Conservation (phyloP, 495 filamentous ascomycete genomes). For the Monascus purpureus region DNA sequence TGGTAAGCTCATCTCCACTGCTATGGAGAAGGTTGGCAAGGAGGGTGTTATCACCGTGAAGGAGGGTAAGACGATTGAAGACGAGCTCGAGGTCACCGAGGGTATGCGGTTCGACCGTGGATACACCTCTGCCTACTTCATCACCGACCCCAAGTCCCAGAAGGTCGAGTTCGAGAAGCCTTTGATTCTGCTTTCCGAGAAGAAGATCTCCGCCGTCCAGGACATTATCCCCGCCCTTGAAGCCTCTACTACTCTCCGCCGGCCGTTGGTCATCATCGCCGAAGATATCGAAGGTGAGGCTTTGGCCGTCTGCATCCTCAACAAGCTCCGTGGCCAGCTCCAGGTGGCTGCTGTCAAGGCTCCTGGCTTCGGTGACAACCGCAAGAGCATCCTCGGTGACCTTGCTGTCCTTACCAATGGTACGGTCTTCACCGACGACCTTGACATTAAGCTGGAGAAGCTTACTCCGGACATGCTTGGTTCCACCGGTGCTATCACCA, state of each 20-base stretch:
- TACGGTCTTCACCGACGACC: conserved; percentile 94
- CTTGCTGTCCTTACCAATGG: conserved; percentile 90
- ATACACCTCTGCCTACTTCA: conserved; percentile 98
- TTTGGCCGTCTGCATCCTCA: conserved; percentile 94
- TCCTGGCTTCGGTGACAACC: conserved; percentile 98
- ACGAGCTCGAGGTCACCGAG: conserved; percentile 97
- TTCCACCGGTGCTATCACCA: conserved; percentile 94
- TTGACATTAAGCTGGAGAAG: conserved; percentile 98
- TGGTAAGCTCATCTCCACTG: conserved; percentile 86
- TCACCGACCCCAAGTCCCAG: conserved; percentile 94
- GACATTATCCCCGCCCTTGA: conserved; percentile 97
- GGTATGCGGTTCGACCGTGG: conserved; percentile 99
- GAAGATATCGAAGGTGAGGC: conserved; percentile 99
- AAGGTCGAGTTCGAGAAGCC: conserved; percentile 99
- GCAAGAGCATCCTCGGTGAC: conserved; percentile 97
- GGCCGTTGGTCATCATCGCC: conserved; percentile 94
- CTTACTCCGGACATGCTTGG: conserved; percentile 90
- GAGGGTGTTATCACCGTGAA: conserved; percentile 99
- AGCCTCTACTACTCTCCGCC: conserved; percentile 86
- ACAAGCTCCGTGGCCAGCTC: conserved; percentile 98
- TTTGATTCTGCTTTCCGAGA: conserved; percentile 93
- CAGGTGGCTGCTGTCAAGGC: conserved; percentile 98
- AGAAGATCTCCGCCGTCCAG: conserved; percentile 98
- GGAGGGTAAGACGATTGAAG: conserved; percentile 96
- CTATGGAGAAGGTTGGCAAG: conserved; percentile 99